These are phyloP conservation scores for Aspergillus taichungensis DNA, from an alignment of 495 filamentous ascomycete genomes.

Conservation along the genomic window DNA sequence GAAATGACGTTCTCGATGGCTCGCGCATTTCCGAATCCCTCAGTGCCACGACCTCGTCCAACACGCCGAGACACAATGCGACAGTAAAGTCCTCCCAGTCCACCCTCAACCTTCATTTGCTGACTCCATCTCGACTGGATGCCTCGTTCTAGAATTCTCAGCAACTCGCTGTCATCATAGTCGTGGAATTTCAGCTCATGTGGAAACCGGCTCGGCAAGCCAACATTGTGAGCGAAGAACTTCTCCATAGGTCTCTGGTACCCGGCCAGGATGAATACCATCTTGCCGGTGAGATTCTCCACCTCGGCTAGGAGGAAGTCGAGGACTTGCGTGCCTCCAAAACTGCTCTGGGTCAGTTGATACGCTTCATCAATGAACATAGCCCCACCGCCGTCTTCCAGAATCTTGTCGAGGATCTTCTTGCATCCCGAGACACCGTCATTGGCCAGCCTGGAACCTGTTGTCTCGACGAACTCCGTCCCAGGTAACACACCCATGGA, in stretches of 20 bases:
- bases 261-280: conserved; percentile 70
- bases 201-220: conserved; percentile 64
- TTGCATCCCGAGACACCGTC: conserved; percentile 49
- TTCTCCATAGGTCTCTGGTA: conserved; percentile 73
- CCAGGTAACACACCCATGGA: conserved; percentile 50
- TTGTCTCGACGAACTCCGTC: conserved; percentile 50
- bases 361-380: conserved; percentile 73
- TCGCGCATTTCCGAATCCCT: conserved; percentile 68
- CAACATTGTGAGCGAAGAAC: conserved; percentile 72
- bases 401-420: conserved; percentile 47
- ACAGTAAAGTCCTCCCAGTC: conserved; percentile 52
- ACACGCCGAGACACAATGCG: conserved; percentile 55
- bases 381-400: conserved; percentile 53
- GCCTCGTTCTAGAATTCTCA: conserved; percentile 38
- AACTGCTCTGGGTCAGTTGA: conserved; percentile 43
- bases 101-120: conserved; percentile 52
- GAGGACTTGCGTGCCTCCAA: conserved; percentile 52
- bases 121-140: conserved; percentile 42
- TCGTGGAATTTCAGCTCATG: conserved; percentile 57
- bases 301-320: conserved; percentile 69
- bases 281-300: conserved; percentile 64
- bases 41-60: conserved; percentile 50
- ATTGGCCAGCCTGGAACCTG: conserved; percentile 58
- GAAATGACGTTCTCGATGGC: conserved; percentile 54
- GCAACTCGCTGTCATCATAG: conserved; percentile 58